phyloP scores from a whole-genome alignment of 129 eudicot species.

The Glebionis coronaria region DNA sequence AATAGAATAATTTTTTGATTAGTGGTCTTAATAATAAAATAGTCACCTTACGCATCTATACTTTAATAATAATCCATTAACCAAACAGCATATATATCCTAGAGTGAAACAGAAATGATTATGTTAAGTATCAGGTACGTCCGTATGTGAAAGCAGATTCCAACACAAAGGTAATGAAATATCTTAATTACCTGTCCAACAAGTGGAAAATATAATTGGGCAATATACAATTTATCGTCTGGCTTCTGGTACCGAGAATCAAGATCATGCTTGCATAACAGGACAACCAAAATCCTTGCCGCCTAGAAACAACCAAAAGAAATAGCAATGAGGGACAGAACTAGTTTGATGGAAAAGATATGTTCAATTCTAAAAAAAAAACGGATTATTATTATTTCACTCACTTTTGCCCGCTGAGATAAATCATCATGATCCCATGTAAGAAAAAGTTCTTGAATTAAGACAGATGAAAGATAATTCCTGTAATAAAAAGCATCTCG shows the following conservation, averaged over 20 bases:
- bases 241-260: conserved; percentile 97
- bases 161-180: conserved; percentile 5
- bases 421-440: conserved; percentile 98
- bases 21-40: conserved; percentile 13
- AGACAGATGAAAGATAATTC: conserved; percentile 93
- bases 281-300: conserved; percentile 90
- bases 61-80: neutral
- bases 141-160: conserved; percentile 10
- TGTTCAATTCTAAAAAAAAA: neutral
- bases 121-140: too few relatives aligned
- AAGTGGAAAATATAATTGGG: conserved; percentile 91
- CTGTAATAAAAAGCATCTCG: conserved; percentile 38
- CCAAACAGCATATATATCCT: neutral
- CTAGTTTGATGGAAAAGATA: neutral
- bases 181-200: conserved; percentile 78
- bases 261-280: conserved; percentile 94
- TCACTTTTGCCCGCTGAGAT: conserved; percentile 86
- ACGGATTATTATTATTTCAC: conserved; percentile 20
- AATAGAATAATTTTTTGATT: too few relatives aligned
- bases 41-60: neutral
- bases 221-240: conserved; percentile 94
- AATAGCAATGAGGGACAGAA: conserved; percentile 13
- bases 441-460: conserved; percentile 93
- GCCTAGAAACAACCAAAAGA: conserved; percentile 52
- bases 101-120: conserved; percentile 1